Percentiles rank a stretch among this genome's conserved stretches.
These are phyloP conservation scores for Chrysosporium keratinophilum DNA, from an alignment of 2,329 filamentous ascomycete genomes.

Conservation along the genomic window DNA sequence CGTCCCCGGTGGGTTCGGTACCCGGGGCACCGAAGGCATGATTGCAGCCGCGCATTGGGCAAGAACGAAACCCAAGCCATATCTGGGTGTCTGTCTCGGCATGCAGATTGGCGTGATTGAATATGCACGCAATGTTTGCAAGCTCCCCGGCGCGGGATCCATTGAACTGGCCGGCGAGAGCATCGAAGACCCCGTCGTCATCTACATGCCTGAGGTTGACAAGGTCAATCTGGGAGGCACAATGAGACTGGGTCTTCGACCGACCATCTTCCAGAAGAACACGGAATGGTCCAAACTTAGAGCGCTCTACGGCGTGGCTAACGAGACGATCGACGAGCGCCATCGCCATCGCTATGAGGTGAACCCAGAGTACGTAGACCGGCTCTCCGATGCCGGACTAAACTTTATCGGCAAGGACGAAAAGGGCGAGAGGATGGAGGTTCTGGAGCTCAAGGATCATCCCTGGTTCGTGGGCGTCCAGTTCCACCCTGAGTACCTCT, in stretches of 20 bases:
- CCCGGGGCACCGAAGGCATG: conserved; percentile 80
- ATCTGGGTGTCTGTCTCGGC: conserved; percentile 80
- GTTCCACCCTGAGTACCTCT: conserved; percentile 79
- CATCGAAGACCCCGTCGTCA: conserved; percentile 60
- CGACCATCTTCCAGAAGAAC: conserved; percentile 62
- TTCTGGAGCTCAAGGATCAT: conserved; percentile 71
- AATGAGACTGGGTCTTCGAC: conserved; percentile 70
- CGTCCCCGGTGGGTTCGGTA: conserved; percentile 62
- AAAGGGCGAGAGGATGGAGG: conserved; percentile 68
- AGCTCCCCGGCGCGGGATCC: conserved; percentile 47
- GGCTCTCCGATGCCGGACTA: conserved; percentile 58
- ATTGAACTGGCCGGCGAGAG: conserved; percentile 44
- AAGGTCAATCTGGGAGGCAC: conserved; percentile 70
- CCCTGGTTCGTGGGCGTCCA: conserved; percentile 79
- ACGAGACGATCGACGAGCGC: conserved; percentile 53
- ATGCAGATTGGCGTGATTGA: conserved; percentile 93
- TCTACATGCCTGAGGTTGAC: conserved; percentile 87
- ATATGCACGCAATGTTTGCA: conserved; percentile 65
- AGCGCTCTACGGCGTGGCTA: conserved; percentile 55
- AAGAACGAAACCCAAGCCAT: conserved; percentile 67
- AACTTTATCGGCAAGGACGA: conserved; percentile 71
- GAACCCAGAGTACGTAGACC: conserved; percentile 65
- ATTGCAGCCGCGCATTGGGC: conserved; percentile 79
- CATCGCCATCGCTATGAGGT: conserved; percentile 88
- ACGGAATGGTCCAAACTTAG: conserved; percentile 72